Base-by-base conservation (phyloP, 768 basidiomycete species). In the Russula ochroleuca region DNA sequence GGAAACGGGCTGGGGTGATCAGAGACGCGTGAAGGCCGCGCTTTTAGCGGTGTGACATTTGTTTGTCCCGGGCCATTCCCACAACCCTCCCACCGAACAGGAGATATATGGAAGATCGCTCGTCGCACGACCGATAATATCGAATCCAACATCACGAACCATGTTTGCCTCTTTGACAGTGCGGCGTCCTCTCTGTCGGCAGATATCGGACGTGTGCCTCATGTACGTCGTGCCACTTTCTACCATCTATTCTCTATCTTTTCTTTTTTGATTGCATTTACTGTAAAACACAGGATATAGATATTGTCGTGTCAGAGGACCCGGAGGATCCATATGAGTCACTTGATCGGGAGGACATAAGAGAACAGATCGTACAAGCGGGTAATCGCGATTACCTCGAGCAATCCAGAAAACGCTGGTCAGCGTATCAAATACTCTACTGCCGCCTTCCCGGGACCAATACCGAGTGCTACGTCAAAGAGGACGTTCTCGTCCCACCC, bases 401-500 rank as follows among this genome's bases (percentile, higher is more conserved):
- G 21, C 51, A 15, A 5, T 59, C 63, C 15, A 21, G 5, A 47
- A 1, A 3, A 13, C 62, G 7, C 25, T 33, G 17, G 5, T 45
- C 43, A 25, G 33, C 23, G 3, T 3, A 59, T 21, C 25, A 33
- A 4, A 48, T 40, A 14, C 45, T 64, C 1, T 48, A 38, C 13
- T 64, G 63, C 51, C 57, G 57, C 15, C 63, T 64, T 15, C 63
- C 63, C 4, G 63, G 63, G 0, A 23, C 25, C 6, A 5, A 54
- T 1, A 1, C n/a, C 4, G 4, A 28, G 1, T 51, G 61, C 33
- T 7, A 28, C 14, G 51, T 66, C 9, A 66, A 63, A 7, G 45
- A 63, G 6, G 65, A 66, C 17, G 63, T 66, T n/a, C 61, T 66
- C 7, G 43, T 63, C 37, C 50, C 65, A 3, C 55, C 35, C 13